Evolutionary conservation across 352 stramenopile species (phyloP), one percentile per base, ranked within the genome.

Genomic region (Aphanomyces invadans): DNA sequence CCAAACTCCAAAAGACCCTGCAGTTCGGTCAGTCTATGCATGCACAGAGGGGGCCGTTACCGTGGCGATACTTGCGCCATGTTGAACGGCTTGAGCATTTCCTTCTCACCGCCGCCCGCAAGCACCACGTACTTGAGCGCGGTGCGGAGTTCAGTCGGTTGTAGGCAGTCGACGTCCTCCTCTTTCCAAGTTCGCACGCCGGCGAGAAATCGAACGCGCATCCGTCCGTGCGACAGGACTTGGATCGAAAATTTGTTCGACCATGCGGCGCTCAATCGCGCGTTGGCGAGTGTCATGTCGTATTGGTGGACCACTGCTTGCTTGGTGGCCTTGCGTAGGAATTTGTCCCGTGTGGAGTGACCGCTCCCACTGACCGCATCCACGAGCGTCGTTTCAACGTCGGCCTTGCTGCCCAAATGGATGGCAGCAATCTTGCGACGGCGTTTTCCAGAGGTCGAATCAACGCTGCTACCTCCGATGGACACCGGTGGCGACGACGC

Each of bases 71-170:
- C 74, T 62, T 95, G 84, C 1, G 86, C 86, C 86, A 95, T 95
- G 67, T 95, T 95, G 63, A 95, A 95, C 7, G 84, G 84, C 73
- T 95, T 95, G 60, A 95, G 80, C 86, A 93, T 93, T 62, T 95
- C 86, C 21, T 74, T 75, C 28, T 82, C 89, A 57, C 92, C 86
- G 10, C 83, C 84, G 7, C 81, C 79, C 29, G 81, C 90, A 31
- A 93, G 68, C 52, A 93, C 71, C 21, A 93, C 82, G 68, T 93
- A 93, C 64, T 95, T 90, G 67, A 95, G 62, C 60, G 82, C 77
- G 0, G 84, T 82, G 25, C 80, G 78, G 26, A 95, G 62, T 61
- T 91, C 84, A 7, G 82, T 60, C 2, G 71, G 74, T 65, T 89
- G 80, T 17, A 95, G 67, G 48, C 91, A 53, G 63, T 74, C 76